These are phyloP conservation scores for Dorcoceras hygrometricum DNA, from an alignment of 257 asterid genomes.

Conservation along the genomic window DNA sequence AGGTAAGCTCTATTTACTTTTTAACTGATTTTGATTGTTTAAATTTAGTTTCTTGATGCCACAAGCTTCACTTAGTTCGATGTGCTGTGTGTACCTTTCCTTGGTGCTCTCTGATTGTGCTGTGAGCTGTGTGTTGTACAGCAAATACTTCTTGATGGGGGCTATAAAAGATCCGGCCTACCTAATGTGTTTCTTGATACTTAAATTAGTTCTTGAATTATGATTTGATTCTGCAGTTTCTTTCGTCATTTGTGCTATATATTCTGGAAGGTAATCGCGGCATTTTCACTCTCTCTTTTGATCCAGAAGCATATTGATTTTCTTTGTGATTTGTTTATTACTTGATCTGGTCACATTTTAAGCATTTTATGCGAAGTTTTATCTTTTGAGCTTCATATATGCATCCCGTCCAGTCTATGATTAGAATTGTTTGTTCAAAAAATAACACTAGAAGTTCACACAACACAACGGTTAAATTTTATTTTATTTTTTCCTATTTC, in stretches of 20 bases:
- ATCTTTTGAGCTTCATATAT: no score
- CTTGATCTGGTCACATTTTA: no score
- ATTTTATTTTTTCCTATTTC: no score
- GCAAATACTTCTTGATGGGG: neutral
- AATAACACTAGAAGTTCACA: no score
- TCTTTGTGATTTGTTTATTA: no score
- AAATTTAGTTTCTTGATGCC: neutral
- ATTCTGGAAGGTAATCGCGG: neutral
- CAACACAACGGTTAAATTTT: no score
- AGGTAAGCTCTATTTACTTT: slow-evolving; percentile 35
- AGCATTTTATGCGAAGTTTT: no score
- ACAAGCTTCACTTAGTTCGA: no score
- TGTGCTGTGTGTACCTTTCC: neutral
- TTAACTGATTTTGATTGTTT: no score
- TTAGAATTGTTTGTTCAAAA: no score
- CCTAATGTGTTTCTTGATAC: neutral
- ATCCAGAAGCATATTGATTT: neutral
- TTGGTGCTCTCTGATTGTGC: neutral
- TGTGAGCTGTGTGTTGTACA: neutral
- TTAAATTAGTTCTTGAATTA: neutral
- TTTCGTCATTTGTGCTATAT: neutral
- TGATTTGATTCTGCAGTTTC: no score
- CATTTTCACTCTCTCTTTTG: neutral
- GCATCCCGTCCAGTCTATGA: no score
- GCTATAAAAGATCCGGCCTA: neutral